A percentile compares a stretch with the other conserved stretches of the same genome.
Evolutionary conservation across 2,329 filamentous ascomycete species (phyloP).

Genomic region (Fusarium chuoi): DNA sequence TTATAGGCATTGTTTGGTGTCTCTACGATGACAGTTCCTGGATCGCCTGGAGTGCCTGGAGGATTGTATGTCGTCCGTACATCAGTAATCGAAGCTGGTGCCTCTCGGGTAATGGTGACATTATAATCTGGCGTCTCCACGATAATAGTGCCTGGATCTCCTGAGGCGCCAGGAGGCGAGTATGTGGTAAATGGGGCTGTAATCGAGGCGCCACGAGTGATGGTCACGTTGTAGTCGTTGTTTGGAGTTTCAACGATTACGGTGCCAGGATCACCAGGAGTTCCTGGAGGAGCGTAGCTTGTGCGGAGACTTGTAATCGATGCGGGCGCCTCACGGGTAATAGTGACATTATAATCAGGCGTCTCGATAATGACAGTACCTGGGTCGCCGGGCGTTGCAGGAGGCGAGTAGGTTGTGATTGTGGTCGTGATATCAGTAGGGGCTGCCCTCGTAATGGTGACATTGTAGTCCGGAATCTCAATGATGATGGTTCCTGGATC

Average conservation of each 20-base stretch:
- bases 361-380: constrained; percentile 31
- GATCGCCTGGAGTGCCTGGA: constrained; percentile 17
- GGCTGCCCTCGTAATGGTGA: constrained; percentile 25
- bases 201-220: constrained; percentile 15
- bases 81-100: not conserved
- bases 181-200: constrained; percentile 11
- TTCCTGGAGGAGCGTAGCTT: constrained; percentile 15
- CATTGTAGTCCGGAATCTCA: constrained; percentile 27
- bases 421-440: constrained; percentile 17
- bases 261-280: constrained; percentile 21
- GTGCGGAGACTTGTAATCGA: constrained; percentile 19
- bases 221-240: constrained; percentile 20
- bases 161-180: constrained; percentile 8
- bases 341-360: constrained; percentile 30
- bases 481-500: constrained; percentile 28
- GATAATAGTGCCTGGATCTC: constrained; percentile 23
- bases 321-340: constrained; percentile 13
- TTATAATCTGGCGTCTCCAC: constrained; percentile 28
- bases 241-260: constrained; percentile 22
- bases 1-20: constrained; percentile 23
- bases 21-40: constrained; percentile 21
- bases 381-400: constrained; percentile 21
- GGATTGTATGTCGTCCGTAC: not conserved
- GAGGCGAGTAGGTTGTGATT: constrained; percentile 29
- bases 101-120: constrained; percentile 17